Evolutionary conservation across 306 rosid species (phyloP).

Genomic region (Cucurbita moschata): DNA sequence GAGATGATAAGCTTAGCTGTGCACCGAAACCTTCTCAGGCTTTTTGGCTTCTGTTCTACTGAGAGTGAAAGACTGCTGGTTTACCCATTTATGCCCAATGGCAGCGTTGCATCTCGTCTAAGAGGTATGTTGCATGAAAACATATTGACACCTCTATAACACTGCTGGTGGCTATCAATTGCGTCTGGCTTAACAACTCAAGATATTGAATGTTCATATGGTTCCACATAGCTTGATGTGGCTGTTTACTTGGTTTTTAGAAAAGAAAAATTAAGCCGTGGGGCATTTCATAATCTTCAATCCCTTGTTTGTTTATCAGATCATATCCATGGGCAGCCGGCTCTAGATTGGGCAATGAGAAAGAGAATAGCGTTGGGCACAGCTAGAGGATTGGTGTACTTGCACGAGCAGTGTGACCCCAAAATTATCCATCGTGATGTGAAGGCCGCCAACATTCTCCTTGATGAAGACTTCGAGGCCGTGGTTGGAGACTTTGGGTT

Average conservation of each 20-base stretch:
- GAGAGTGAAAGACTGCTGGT: constrained; percentile 88
- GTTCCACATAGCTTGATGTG: neutral
- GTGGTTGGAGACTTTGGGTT: constrained; percentile 98
- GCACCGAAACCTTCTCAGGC: constrained; percentile 85
- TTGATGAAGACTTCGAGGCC: constrained; percentile 89
- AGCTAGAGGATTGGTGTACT: constrained; percentile 87
- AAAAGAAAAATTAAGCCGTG: neutral
- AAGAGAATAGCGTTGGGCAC: constrained; percentile 96
- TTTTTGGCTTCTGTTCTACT: constrained; percentile 85
- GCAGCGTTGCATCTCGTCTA: constrained; percentile 87
- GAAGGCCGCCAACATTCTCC: constrained; percentile 90
- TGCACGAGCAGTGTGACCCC: constrained; percentile 97
- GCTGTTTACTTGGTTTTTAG: neutral
- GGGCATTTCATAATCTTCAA: neutral
- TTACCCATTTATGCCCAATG: constrained; percentile 92
- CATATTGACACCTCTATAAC: no score
- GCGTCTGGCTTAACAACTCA: neutral
- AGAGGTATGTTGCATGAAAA: constrained; percentile 39
- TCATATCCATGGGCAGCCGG: constrained; percentile 56
- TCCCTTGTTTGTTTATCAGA: constrained; percentile 28
- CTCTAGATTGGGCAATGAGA: constrained; percentile 79
- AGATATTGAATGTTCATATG: neutral
- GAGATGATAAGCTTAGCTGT: constrained; percentile 96
- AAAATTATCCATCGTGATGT: constrained; percentile 95
- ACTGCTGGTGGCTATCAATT: neutral